These are phyloP conservation scores for Endocladia muricata DNA, from an alignment of 31 red algal genomes.

Conservation along the genomic window DNA sequence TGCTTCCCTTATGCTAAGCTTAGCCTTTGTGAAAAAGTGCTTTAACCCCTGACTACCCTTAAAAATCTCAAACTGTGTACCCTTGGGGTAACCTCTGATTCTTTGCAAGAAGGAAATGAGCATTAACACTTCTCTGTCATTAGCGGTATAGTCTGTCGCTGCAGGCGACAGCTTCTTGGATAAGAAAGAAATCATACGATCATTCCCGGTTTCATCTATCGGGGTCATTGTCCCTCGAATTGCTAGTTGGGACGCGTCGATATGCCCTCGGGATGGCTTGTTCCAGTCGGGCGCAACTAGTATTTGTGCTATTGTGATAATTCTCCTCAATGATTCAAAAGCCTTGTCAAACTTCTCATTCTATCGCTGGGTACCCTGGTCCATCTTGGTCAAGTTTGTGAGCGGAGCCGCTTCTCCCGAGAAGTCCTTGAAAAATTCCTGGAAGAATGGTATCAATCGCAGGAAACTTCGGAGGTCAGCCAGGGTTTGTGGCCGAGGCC, in stretches of 20 bases:
- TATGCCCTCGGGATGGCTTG: background rate
- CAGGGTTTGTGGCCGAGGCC: conserved; percentile 24
- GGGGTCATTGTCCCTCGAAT: conserved; percentile 4
- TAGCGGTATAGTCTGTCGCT: conserved; percentile 10
- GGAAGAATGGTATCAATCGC: conserved; percentile 1
- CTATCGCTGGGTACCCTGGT: background rate
- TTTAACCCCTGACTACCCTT: background rate
- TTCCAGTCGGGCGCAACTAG: conserved; percentile 15
- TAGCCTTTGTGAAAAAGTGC: background rate
- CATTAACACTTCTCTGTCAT: conserved; percentile 11
- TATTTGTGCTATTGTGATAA: background rate
- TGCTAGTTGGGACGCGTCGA: conserved; percentile 12
- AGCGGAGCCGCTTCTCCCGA: conserved; percentile 1
- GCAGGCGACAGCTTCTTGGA: background rate
- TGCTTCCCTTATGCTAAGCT: background rate
- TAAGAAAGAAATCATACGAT: background rate
- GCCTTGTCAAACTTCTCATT: background rate
- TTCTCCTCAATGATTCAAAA: background rate
- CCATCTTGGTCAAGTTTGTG: conserved; percentile 22
- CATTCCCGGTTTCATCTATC: background rate
- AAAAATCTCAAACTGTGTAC: background rate
- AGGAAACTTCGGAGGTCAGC: conserved; percentile 28
- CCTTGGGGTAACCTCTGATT: background rate
- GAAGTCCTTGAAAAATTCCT: conserved; percentile 10
- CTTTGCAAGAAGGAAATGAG: background rate